Base-by-base conservation (phyloP, 768 basidiomycete species). In the Kwoniella dejecticola region DNA sequence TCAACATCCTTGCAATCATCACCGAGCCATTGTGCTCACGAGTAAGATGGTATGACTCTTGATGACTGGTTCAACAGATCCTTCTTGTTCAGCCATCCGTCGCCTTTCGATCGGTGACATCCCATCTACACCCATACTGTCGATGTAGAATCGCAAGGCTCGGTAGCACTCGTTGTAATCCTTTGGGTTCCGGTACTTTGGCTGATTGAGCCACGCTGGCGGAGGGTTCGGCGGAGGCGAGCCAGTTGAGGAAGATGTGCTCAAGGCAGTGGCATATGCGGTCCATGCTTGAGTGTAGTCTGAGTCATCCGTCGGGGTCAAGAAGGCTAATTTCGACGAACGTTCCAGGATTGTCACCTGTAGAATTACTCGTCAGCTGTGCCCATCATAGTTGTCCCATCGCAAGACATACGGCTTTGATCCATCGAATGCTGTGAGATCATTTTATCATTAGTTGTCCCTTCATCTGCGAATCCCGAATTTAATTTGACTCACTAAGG, bases 311-410 rank as follows among this genome's bases (percentile, higher is more conserved):
- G 67, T 60, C 0, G 70, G 67, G 19, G 69, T 66, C 11, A 69
- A 24, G 31, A 69, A 68, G 21, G 71, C 74, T 5, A 75, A 53
- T 55, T 75, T 75, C 38, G 71, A 61, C 6, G 71, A 61, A 41
- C 74, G 46, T 52, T 75, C 74, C 3, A 75, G 59, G 3, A 75
- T 54, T 7, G 61, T 52, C 11, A 64, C 61, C 60, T 60, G 41
- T 17, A 17, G 12, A 10, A 33, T 27, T n/a, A 21, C 8, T 11
- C 13, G 31, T 42, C 19, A 59, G 49, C n/a, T n/a, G n/a, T n/a
- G n/a, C n/a, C n/a, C n/a, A n/a, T n/a, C n/a, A n/a, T n/a, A n/a
- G n/a, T n/a, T n/a, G n/a, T n/a, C n/a, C n/a, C 30, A 15, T 24
- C 27, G 10, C 26, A 52, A 36, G 2, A 53, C 63, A n/a, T 45